Percentiles rank a stretch among this genome's conserved stretches.
These are phyloP conservation scores for Hypoxylon sp. DNA, from an alignment of 2,329 filamentous ascomycete genomes.

Conservation along the genomic window DNA sequence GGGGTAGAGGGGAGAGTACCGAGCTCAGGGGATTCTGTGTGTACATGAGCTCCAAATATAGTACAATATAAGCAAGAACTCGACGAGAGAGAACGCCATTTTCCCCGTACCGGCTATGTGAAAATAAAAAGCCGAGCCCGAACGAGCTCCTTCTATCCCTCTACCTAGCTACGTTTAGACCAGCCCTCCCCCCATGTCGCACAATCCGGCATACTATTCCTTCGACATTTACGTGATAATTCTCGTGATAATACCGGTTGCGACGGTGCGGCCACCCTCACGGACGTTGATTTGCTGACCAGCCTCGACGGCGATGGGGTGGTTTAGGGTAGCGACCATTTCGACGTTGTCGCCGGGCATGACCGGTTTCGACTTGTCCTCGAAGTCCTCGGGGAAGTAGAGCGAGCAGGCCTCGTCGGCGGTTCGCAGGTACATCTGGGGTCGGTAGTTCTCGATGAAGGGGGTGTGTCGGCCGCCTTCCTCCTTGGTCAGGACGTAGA, in stretches of 20 bases:
- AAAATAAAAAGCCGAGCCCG: slow-evolving; percentile 27
- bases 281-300: slow-evolving; percentile 98
- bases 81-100: slow-evolving; percentile 30
- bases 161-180: slow-evolving; percentile 30
- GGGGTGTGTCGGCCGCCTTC: slow-evolving; percentile 97
- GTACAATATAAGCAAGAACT: slow-evolving; percentile 43
- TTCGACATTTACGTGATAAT: slow-evolving; percentile 68
- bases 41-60: slow-evolving; percentile 40
- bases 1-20: slow-evolving; percentile 42
- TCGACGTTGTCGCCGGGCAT: slow-evolving; percentile 99
- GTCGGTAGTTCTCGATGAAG: slow-evolving; percentile 95
- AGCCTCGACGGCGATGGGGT: slow-evolving; percentile 85
- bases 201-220: neutral
- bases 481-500: slow-evolving; percentile 97
- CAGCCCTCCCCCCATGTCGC: neutral
- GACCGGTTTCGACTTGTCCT: slow-evolving; percentile 76
- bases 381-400: slow-evolving; percentile 84
- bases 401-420: slow-evolving; percentile 82
- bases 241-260: slow-evolving; percentile 82
- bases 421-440: slow-evolving; percentile 94
- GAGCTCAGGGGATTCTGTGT: slow-evolving; percentile 38
- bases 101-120: slow-evolving; percentile 27
- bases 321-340: slow-evolving; percentile 88
- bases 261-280: slow-evolving; percentile 91
- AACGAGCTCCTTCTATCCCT: slow-evolving; percentile 36